Conservation (phyloP, 768 basidiomycete species). For the Leccinum truebloodii region DNA sequence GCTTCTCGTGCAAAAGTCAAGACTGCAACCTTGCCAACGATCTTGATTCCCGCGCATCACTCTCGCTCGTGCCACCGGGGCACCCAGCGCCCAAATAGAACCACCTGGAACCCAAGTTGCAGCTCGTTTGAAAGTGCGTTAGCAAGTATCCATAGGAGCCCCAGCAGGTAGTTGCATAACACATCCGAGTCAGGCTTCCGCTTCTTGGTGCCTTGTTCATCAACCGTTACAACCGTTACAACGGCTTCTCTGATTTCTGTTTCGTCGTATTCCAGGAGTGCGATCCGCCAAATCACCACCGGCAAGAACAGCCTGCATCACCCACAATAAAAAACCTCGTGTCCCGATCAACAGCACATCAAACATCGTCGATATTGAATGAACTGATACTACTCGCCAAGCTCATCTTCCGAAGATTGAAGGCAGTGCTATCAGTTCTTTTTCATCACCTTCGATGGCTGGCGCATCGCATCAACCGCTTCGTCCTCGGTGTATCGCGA, state of each 20-base stretch:
- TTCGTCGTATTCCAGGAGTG: slow-evolving; percentile 53
- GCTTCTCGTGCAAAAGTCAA: neutral
- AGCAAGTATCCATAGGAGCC: slow-evolving; percentile 62
- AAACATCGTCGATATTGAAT: too few relatives aligned
- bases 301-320: slow-evolving; percentile 62
- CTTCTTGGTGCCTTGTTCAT: slow-evolving; percentile 44
- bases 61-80: slow-evolving; percentile 15
- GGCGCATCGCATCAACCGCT: too few relatives aligned
- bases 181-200: slow-evolving; percentile 19
- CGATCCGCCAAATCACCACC: slow-evolving; percentile 76
- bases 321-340: too few relatives aligned
- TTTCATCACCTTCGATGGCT: too few relatives aligned
- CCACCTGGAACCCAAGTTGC: too few relatives aligned
- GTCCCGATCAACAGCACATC: too few relatives aligned
- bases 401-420: too few relatives aligned
- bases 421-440: too few relatives aligned
- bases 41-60: slow-evolving; percentile 17
- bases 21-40: slow-evolving; percentile 7
- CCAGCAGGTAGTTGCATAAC: slow-evolving; percentile 61
- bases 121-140: slow-evolving; percentile 58
- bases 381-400: too few relatives aligned
- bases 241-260: slow-evolving; percentile 38
- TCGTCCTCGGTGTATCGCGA: too few relatives aligned
- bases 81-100: too few relatives aligned
- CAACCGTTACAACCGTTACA: slow-evolving; percentile 36